Percentiles rank a stretch among this genome's conserved stretches.
Conservation (phyloP, 1,284 basidiomycete species). For the Kalmanozyma brasiliensis region DNA sequence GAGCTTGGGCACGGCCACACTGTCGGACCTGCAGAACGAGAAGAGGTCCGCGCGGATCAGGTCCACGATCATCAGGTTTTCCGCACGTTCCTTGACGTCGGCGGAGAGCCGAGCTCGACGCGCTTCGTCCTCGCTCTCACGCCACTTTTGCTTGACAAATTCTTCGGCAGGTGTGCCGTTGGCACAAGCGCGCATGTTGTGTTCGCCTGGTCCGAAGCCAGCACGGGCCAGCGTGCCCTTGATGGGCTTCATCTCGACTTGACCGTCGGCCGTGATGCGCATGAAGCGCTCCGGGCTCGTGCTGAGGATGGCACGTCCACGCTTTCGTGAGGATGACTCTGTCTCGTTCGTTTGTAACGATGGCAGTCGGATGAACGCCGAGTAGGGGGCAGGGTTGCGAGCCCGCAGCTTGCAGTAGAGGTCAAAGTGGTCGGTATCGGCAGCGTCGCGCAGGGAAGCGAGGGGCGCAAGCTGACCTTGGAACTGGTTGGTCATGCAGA, state of each 20-base stretch:
- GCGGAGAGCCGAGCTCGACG: constrained; percentile 73
- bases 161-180: constrained; percentile 29
- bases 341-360: constrained; percentile 68
- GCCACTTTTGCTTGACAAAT: constrained; percentile 33
- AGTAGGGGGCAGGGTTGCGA: constrained; percentile 90
- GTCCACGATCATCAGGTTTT: constrained; percentile 99
- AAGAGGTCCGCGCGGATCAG: constrained; percentile 91
- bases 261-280: constrained; percentile 78
- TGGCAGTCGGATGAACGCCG: constrained; percentile 80
- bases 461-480: constrained; percentile 57
- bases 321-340: constrained; percentile 3
- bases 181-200: constrained; percentile 27
- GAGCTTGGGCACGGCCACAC: constrained; percentile 84
- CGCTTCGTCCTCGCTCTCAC: constrained; percentile 65
- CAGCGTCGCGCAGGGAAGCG: constrained; percentile 4
- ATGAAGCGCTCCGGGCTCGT: constrained; percentile 93
- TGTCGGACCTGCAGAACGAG: constrained; percentile 76
- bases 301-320: constrained; percentile 74
- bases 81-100: constrained; percentile 91
- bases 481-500: constrained; percentile 86
- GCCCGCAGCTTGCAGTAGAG: constrained; percentile 69
- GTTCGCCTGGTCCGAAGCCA: constrained; percentile 60
- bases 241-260: constrained; percentile 88
- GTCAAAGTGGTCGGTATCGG: constrained; percentile 49
- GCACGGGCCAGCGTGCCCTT: constrained; percentile 77